phyloP scores from a whole-genome alignment of 2,329 filamentous ascomycete species.

The Lasiodiplodia gonubiensis region DNA sequence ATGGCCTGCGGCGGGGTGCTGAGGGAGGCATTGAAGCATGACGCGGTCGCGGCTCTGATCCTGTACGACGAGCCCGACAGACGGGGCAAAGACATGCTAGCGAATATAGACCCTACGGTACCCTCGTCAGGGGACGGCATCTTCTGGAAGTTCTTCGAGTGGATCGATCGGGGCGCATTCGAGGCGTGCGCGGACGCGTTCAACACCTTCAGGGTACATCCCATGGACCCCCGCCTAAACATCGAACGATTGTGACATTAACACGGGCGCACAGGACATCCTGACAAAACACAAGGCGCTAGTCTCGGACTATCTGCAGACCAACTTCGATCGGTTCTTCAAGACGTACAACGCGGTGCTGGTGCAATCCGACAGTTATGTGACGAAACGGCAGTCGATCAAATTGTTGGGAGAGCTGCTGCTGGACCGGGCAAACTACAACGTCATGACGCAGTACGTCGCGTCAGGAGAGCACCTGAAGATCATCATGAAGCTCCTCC shows the following conservation, averaged over 20 bases:
- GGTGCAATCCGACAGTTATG: conserved; percentile 92
- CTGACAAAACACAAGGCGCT: conserved; percentile 92
- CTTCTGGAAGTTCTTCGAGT: conserved; percentile 96
- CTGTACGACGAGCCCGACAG: conserved; percentile 85
- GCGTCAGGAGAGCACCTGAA: conserved; percentile 95
- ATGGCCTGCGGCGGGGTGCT: conserved; percentile 90
- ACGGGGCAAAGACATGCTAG: conserved; percentile 70
- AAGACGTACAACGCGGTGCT: conserved; percentile 84
- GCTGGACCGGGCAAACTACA: conserved; percentile 94
- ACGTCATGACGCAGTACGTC: conserved; percentile 97
- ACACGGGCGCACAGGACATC: conserved; percentile 69
- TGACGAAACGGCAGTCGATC: conserved; percentile 97
- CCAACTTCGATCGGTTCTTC: conserved; percentile 95
- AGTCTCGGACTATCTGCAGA: conserved; percentile 83
- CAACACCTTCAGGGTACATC: conserved; percentile 84
- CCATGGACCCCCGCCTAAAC: neutral
- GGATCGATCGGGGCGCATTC: conserved; percentile 96
- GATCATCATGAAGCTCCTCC: conserved; percentile 95
- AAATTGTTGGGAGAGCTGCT: conserved; percentile 95
- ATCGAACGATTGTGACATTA: conserved; percentile 12
- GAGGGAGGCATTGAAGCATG: conserved; percentile 87
- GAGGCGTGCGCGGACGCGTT: conserved; percentile 98
- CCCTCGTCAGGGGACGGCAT: conserved; percentile 81
- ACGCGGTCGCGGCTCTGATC: conserved; percentile 87
- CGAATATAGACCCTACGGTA: conserved; percentile 75